Conservation (phyloP, 2,329 filamentous ascomycete species). For the Aspergillus ruber region DNA sequence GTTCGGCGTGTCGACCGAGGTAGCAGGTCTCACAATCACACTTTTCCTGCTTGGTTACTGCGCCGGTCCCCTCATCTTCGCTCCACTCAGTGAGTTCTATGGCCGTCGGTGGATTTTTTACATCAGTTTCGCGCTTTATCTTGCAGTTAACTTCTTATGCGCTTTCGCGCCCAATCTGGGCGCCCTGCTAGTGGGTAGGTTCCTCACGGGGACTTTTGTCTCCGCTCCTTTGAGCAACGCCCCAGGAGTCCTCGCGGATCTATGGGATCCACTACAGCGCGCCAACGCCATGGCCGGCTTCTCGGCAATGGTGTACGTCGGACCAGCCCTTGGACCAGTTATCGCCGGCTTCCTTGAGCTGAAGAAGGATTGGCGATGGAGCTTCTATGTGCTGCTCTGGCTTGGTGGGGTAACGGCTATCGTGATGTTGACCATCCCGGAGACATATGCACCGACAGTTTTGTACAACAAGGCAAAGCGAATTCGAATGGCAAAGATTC, state of each 20-base stretch:
- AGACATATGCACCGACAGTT: constrained; percentile 49
- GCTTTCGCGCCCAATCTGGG: constrained; percentile 52
- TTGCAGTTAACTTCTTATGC: constrained; percentile 44
- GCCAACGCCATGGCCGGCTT: constrained; percentile 48
- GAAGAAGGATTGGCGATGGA: constrained; percentile 44
- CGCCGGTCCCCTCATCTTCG: constrained; percentile 56
- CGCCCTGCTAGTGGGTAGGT: constrained; percentile 48
- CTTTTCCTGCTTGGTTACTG: constrained; percentile 61
- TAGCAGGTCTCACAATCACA: constrained; percentile 53
- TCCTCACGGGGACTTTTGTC: constrained; percentile 52
- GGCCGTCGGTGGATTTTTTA: constrained; percentile 48
- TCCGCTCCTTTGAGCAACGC: constrained; percentile 40
- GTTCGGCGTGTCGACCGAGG: constrained; percentile 45
- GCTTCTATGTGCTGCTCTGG: constrained; percentile 40
- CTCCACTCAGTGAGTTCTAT: constrained; percentile 60
- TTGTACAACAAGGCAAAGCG: constrained; percentile 50
- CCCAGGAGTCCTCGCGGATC: constrained; percentile 47
- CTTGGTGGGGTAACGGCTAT: constrained; percentile 28
- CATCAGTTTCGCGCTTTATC: constrained; percentile 27
- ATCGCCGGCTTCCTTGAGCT: constrained; percentile 53
- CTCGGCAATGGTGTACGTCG: constrained; percentile 48
- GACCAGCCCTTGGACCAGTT: constrained; percentile 50
- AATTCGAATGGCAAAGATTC: constrained; percentile 44
- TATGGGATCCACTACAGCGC: constrained; percentile 49
- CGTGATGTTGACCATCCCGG: constrained; percentile 53